These are phyloP conservation scores for Skeletonema costatum DNA, from an alignment of 108 stramenopile species.

Conservation along the genomic window DNA sequence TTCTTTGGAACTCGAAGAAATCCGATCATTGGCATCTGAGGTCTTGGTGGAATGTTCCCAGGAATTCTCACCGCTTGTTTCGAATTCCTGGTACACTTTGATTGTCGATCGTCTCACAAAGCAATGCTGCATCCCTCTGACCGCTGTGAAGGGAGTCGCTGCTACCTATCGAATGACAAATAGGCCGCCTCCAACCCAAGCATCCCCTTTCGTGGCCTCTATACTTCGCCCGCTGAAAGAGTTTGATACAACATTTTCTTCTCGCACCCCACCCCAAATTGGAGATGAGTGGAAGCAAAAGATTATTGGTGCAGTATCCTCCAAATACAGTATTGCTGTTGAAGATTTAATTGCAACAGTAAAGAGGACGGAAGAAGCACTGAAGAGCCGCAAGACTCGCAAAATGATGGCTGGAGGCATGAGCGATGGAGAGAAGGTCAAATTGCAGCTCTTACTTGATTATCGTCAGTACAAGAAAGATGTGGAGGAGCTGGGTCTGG, in stretches of 20 bases:
- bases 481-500: conserved; percentile 64
- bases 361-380: conserved; percentile 81
- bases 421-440: conserved; percentile 92
- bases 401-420: conserved; percentile 81
- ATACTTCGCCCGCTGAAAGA: conserved; percentile 83
- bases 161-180: conserved; percentile 93
- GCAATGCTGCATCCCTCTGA: conserved; percentile 75
- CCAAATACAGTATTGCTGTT: conserved; percentile 71
- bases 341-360: conserved; percentile 85
- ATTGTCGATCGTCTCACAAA: conserved; percentile 72
- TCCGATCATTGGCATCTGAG: conserved; percentile 55
- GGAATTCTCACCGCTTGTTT: conserved; percentile 70
- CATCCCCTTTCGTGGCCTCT: conserved; percentile 80
- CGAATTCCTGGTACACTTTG: conserved; percentile 74
- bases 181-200: conserved; percentile 83
- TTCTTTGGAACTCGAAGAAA: conserved; percentile 46
- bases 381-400: conserved; percentile 72
- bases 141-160: conserved; percentile 90
- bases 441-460: conserved; percentile 82
- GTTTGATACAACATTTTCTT: conserved; percentile 60
- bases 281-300: conserved; percentile 70
- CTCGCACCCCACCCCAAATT: conserved; percentile 76
- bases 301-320: conserved; percentile 61
- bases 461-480: conserved; percentile 53
- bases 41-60: conserved; percentile 68